Conservation (phyloP, 768 basidiomycete genomes). For the Suillus bovinus region DNA sequence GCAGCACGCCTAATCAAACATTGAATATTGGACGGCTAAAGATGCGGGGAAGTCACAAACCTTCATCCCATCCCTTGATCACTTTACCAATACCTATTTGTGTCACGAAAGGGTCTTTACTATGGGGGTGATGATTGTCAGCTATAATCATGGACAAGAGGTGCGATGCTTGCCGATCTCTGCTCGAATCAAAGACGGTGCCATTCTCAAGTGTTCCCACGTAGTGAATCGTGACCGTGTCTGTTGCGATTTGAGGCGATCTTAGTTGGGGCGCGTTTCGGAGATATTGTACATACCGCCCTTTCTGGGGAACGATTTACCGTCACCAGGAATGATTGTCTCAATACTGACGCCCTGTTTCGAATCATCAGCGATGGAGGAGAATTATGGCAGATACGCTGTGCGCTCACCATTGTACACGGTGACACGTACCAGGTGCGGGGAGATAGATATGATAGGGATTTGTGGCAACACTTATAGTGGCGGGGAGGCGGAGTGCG, state of each 20-base stretch:
- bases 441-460: conserved; percentile 24
- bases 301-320: conserved; percentile 58
- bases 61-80: conserved; percentile 91
- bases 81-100: conserved; percentile 80
- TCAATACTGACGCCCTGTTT: conserved; percentile 72
- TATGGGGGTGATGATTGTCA: conserved; percentile 31
- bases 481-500: conserved; percentile 56
- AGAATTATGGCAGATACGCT: conserved; percentile 4
- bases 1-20: conserved; percentile 59
- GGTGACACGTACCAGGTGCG: conserved; percentile 29
- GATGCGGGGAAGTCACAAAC: conserved; percentile 38
- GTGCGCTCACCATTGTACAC: conserved; percentile 32
- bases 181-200: conserved; percentile 70
- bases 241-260: conserved; percentile 41
- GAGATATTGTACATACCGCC: conserved; percentile 55
- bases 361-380: conserved; percentile 7
- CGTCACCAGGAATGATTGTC: conserved; percentile 59
- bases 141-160: not conserved
- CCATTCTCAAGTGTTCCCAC: conserved; percentile 70
- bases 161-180: conserved; percentile 58
- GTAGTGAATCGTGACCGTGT: conserved; percentile 78
- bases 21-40: conserved; percentile 10
- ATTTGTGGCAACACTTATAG: conserved; percentile 39
- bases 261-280: conserved; percentile 8
- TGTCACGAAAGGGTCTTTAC: conserved; percentile 61